These are phyloP conservation scores for Salvia miltiorrhiza DNA, from an alignment of 257 asterid species.

Conservation along the genomic window DNA sequence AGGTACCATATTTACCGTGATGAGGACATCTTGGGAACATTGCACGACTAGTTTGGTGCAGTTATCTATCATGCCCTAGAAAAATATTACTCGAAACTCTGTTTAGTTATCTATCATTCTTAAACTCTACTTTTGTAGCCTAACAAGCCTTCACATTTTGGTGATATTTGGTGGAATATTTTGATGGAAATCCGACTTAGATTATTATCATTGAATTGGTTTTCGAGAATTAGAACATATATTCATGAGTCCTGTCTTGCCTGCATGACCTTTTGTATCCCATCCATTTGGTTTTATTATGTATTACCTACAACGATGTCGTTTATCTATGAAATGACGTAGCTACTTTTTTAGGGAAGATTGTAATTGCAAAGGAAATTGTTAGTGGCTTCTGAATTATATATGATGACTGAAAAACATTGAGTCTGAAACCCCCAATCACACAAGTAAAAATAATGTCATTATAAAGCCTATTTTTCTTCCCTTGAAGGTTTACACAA, in stretches of 20 bases:
- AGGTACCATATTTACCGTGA: constrained; percentile 61
- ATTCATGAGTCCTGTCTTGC: neutral
- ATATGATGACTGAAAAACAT: neutral
- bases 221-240: neutral
- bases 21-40: constrained; percentile 55
- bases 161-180: neutral
- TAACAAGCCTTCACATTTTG: neutral
- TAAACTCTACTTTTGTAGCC: constrained; percentile 5
- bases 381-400: neutral
- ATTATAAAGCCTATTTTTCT: neutral
- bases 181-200: constrained; percentile 5
- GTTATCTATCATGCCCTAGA: constrained; percentile 7
- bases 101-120: neutral
- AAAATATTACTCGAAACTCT: constrained; percentile 7
- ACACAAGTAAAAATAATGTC: neutral
- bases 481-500: neutral
- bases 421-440: neutral
- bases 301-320: no score
- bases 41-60: constrained; percentile 33
- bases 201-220: neutral
- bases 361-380: no score
- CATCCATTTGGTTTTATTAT: neutral
- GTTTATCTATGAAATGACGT: no score
- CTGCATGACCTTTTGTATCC: neutral
- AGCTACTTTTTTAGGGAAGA: no score